Evolutionary conservation across 2,329 filamentous ascomycete species (phyloP), one percentile per base, ranked within the genome.

Genomic region (Cladosporium phlei): DNA sequence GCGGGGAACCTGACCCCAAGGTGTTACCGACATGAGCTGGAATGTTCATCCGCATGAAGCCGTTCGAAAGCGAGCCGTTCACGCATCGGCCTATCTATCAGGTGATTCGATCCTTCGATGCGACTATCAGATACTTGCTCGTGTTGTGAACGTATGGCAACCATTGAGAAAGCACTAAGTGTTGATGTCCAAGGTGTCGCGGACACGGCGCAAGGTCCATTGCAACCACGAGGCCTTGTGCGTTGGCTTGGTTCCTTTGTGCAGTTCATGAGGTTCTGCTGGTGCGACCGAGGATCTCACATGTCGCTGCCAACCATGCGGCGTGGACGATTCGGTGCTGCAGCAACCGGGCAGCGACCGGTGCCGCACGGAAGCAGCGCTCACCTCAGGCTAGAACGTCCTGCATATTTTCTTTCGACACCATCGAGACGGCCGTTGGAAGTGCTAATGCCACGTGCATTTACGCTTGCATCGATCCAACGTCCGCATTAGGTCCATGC

Each of bases 401-500:
- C 42, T 37, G 42, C 42, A 37, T 32, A 24, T 21, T n/a, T n/a
- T n/a, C n/a, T n/a, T 28, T 16, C 32, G 32, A 37, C 42, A 29
- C 30, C 19, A 29, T 45, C 29, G 32, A 28, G 21, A 39, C n/a
- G n/a, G 24, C 32, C 21, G 30, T 37, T 22, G 20, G 29, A 14
- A 17, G n/a, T n/a, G n/a, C n/a, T n/a, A 20, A 27, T 37, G 21
- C 42, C 42, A 37, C 42, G 42, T 32, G 22, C 42, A 32, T 24
- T 32, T 32, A 45, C 17, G 32, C 25, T 37, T 37, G 42, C 30
- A 45, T 45, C 33, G 11, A 33, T 32, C 17, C 42, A 22, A 45
- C 14, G 17, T 21, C 30, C 32, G 30, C 32, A 45, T 45, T 34
- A 32, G 32, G 42, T 45, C 19, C 11, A 29, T 14, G 22, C 32